Conservation (phyloP, 805 yeast genomes). For the Yueomyces sp. region DNA sequence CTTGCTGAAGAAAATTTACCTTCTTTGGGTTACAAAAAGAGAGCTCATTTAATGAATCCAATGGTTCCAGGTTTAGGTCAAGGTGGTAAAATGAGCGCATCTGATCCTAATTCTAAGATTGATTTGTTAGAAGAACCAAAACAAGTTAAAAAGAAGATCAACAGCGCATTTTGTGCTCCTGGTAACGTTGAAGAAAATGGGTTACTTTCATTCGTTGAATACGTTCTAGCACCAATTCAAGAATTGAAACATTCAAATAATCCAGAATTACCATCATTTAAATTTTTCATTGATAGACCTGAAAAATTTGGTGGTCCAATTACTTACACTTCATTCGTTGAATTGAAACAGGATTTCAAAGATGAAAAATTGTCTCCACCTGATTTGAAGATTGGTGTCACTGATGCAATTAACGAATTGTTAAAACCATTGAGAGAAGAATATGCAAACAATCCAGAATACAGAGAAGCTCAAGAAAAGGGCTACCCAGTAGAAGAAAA, state of each 20-base stretch:
- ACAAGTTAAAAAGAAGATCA: constrained; percentile 76
- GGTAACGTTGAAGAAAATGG: constrained; percentile 90
- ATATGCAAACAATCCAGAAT: constrained; percentile 47
- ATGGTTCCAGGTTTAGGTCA: constrained; percentile 97
- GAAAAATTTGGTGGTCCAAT: constrained; percentile 96
- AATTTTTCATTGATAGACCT: constrained; percentile 74
- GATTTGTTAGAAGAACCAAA: constrained; percentile 87
- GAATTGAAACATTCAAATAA: constrained; percentile 50
- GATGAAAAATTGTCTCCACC: constrained; percentile 75
- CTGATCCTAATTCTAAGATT: constrained; percentile 96
- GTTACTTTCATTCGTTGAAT: constrained; percentile 70
- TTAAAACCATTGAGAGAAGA: constrained; percentile 77
- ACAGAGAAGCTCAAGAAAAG: constrained; percentile 55
- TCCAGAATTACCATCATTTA: constrained; percentile 30
- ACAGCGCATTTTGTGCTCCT: constrained; percentile 89
- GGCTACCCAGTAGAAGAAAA: constrained; percentile 73
- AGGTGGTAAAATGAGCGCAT: constrained; percentile 98
- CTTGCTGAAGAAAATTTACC: constrained; percentile 91
- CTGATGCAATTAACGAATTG: constrained; percentile 68
- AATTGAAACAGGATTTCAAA: constrained; percentile 59
- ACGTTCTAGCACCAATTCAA: constrained; percentile 75
- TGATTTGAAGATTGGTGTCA: constrained; percentile 85
- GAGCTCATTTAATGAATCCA: constrained; percentile 97
- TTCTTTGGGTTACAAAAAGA: constrained; percentile 80
- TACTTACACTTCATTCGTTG: constrained; percentile 51